Base-by-base conservation (phyloP, 495 filamentous ascomycete genomes). In the Penicillium tannophilum region DNA sequence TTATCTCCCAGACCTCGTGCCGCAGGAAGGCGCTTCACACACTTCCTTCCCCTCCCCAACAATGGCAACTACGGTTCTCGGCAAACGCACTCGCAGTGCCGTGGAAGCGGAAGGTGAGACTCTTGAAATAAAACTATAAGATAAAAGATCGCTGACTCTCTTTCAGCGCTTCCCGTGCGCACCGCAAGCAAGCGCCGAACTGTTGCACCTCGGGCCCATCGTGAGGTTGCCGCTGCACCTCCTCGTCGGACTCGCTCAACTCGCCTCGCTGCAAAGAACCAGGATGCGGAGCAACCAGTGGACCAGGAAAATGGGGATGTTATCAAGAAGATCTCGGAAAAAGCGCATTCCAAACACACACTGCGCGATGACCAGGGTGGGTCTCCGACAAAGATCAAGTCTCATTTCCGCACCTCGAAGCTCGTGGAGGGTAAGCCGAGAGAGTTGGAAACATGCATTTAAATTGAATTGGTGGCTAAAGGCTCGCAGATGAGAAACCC, bases 121-220 rank as follows among this genome's bases (percentile, higher is more conserved):
- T 30, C 49, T 36, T 58, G 16, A 28, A 19, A 19, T 55, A 41
- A 16, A 41, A 41, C 6, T 6, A 41, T 20, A 51, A 44, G 41
- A 16, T n/a, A 24, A 14, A 23, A 23, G 42, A 23, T 6, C 53
- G 9, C 52, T 62, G 14, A 64, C 54, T 47, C 52, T 46, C 30
- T 49, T 19, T 23, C 78, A 72, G 80, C 73, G 49, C 48, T 72
- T 8, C 72, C 73, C 17, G 54, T 76, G 35, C 77, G 76, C n/a
- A 85, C 80, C 59, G 80, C 74, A 72, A 86, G 79, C 76, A 92
- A 82, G 78, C 84, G 81, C 74, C 85, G 82, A 67, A 83, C 76
- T 60, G 78, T 77, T 63, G 67, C 67, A 12, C 73, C 74, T 58
- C 70, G 66, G 46, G 66, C 66, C 39, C 67, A 65, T 24, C 64